phyloP scores from a whole-genome alignment of 306 rosid species.

The Castanea crenata region DNA sequence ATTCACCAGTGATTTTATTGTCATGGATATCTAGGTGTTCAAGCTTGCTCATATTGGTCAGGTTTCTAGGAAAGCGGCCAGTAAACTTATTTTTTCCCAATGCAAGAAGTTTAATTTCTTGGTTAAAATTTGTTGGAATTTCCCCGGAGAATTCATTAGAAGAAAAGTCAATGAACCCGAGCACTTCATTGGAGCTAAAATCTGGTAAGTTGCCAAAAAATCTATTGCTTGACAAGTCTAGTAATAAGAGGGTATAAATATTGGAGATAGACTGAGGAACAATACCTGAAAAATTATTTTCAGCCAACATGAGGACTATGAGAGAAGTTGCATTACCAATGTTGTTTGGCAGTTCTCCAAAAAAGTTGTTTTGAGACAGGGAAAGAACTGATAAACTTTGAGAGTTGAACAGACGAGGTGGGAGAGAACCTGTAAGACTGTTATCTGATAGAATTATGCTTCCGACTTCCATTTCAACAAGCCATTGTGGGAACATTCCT shows the following conservation, averaged over 20 bases:
- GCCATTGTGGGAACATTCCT: conserved; percentile 31
- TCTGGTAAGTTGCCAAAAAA: conserved; percentile 25
- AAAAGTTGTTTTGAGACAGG: conserved; percentile 28
- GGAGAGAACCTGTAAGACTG: conserved; percentile 24
- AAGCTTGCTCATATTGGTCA: conserved; percentile 16
- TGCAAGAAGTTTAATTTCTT: conserved; percentile 8
- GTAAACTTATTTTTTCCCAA: not conserved
- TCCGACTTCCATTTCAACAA: conserved; percentile 28
- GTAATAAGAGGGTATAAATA: conserved; percentile 14
- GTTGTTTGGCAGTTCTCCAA: conserved; percentile 25
- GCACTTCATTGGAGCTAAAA: conserved; percentile 5
- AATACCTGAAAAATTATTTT: conserved; percentile 26
- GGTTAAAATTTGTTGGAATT: conserved; percentile 24
- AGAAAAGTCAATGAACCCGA: conserved; percentile 17
- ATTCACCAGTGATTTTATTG: conserved; percentile 8
- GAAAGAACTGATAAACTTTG: not conserved
- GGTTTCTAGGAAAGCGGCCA: conserved; percentile 22
- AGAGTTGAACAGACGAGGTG: conserved; percentile 22
- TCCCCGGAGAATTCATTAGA: conserved; percentile 28
- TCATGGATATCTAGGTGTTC: conserved; percentile 27
- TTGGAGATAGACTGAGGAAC: conserved; percentile 21
- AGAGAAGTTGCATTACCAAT: conserved; percentile 18
- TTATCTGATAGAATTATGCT: conserved; percentile 30
- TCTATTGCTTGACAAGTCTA: conserved; percentile 28
- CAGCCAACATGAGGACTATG: conserved; percentile 25